Evolutionary conservation across 2,329 filamentous ascomycete genomes (phyloP), one percentile per base, ranked within the genome.

Genomic region (Venturia pyrina): DNA sequence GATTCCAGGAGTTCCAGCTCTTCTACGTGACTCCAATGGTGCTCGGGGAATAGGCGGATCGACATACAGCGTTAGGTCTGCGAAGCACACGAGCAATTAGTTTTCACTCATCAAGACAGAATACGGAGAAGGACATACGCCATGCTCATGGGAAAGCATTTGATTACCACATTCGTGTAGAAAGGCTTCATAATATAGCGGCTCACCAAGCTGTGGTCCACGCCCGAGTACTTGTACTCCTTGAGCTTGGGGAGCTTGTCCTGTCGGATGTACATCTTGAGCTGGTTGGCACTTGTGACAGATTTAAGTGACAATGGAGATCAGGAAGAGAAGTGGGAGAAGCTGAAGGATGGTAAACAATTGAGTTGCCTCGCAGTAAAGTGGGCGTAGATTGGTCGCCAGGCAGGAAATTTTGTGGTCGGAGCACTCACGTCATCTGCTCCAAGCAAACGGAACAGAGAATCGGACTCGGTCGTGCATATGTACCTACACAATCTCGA

Each of bases 111-210:
- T 21, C 7, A 8, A 32, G 15, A 60, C 37, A 8, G 65, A 41
- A 43, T 34, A 44, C 7, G 53, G 28, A 34, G 32, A 40, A 21
- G 60, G 4, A 83, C 84, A 81, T 74, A 86, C 76, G 95, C 95
- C 93, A 99, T 98, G 75, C 83, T 89, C 87, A 96, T 90, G 57
- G 95, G 95, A 76, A 99, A 98, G 78, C 88, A 89, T 69, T 93
- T 87, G 80, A 99, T 96, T 73, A 96, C 93, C 70, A 95, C 83
- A 79, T 96, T 88, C 73, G 87, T 96, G 82, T 98, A 99, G 79
- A 98, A 99, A 8, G 95, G 95, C 83, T 99, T 98, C 73, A 99
- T 82, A 70, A 99, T 85, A 80, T 97, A 98, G 77, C 89, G 90
- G 69, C 93, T 97, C 50, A 91, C 83, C 68, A 97, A 82, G 67